These are phyloP conservation scores for Cryptococcus sp. DNA, from an alignment of 1,284 basidiomycete genomes.

Conservation along the genomic window DNA sequence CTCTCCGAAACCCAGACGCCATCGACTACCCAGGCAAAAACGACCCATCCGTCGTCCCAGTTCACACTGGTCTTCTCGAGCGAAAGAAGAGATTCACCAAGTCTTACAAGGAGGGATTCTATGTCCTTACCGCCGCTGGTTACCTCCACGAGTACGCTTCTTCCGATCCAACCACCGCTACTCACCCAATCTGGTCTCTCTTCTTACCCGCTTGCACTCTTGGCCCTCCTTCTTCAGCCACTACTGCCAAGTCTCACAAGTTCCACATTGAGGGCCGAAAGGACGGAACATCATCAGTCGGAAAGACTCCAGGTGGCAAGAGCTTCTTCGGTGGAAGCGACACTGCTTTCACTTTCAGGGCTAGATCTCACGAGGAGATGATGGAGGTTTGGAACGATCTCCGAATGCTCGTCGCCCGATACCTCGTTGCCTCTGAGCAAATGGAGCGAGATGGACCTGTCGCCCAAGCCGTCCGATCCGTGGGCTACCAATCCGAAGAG, in stretches of 20 bases:
- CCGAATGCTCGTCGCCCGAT: conserved; percentile 91
- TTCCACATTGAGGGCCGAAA: conserved; percentile 95
- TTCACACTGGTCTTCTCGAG: conserved; percentile 88
- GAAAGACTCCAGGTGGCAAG: conserved; percentile 60
- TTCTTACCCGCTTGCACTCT: conserved; percentile 96
- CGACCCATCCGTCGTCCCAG: conserved; percentile 80
- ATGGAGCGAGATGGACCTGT: conserved; percentile 92
- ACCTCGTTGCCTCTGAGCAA: conserved; percentile 89
- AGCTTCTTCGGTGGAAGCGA: conserved; percentile 52
- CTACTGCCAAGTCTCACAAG: conserved; percentile 74
- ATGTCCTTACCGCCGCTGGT: conserved; percentile 89
- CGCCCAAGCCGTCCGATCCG: conserved; percentile 82
- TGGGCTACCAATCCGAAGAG: conserved; percentile 59
- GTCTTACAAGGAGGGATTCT: conserved; percentile 81
- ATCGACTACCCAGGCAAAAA: conserved; percentile 92
- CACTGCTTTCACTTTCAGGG: conserved; percentile 84
- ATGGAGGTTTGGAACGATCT: conserved; percentile 99
- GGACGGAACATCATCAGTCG: conserved; percentile 54
- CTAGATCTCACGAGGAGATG: conserved; percentile 89
- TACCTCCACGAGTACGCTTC: conserved; percentile 89
- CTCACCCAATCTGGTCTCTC: conserved; percentile 75
- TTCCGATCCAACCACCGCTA: conserved; percentile 65
- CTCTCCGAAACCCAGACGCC: conserved; percentile 69
- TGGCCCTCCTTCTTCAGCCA: conserved; percentile 75
- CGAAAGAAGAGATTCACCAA: conserved; percentile 97